These are phyloP conservation scores for Nitzschia putrida DNA, from an alignment of 108 stramenopile genomes.

Conservation along the genomic window DNA sequence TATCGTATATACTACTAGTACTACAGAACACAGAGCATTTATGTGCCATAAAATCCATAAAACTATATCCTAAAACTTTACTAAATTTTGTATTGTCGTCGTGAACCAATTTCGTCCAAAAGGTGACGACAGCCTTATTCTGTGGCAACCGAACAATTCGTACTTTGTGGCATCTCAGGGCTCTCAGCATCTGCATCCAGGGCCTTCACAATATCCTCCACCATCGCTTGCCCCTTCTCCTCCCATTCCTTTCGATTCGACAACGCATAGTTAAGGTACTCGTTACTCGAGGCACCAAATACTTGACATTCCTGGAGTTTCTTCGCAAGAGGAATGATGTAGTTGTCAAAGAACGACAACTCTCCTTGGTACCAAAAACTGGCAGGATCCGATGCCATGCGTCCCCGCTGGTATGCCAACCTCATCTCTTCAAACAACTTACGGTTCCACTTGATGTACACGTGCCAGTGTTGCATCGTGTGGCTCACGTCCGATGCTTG, in stretches of 20 bases:
- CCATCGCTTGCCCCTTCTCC: not conserved
- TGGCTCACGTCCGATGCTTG: conserved; percentile 51
- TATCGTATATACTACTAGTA: too few relatives aligned
- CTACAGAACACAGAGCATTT: too few relatives aligned
- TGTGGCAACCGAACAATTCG: too few relatives aligned
- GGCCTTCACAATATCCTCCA: not conserved
- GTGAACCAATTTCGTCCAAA: too few relatives aligned
- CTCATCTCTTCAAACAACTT: conserved; percentile 36
- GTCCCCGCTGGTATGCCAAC: conserved; percentile 7
- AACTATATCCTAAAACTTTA: too few relatives aligned
- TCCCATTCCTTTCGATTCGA: not conserved
- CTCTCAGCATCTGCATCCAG: not conserved
- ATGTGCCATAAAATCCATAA: too few relatives aligned
- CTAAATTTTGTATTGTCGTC: too few relatives aligned
- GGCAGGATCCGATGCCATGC: conserved; percentile 26
- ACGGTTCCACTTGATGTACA: conserved; percentile 49
- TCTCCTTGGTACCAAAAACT: conserved; percentile 25
- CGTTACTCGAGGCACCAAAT: conserved; percentile 39
- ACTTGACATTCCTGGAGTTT: conserved; percentile 42
- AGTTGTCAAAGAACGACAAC: conserved; percentile 44
- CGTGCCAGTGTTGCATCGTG: conserved; percentile 55
- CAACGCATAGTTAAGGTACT: conserved; percentile 42
- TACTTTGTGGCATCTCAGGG: not conserved
- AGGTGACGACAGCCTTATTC: too few relatives aligned
- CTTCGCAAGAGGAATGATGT: conserved; percentile 40